Evolutionary conservation across 495 filamentous ascomycete species (phyloP).

Genomic region (Tuber melanosporum): DNA sequence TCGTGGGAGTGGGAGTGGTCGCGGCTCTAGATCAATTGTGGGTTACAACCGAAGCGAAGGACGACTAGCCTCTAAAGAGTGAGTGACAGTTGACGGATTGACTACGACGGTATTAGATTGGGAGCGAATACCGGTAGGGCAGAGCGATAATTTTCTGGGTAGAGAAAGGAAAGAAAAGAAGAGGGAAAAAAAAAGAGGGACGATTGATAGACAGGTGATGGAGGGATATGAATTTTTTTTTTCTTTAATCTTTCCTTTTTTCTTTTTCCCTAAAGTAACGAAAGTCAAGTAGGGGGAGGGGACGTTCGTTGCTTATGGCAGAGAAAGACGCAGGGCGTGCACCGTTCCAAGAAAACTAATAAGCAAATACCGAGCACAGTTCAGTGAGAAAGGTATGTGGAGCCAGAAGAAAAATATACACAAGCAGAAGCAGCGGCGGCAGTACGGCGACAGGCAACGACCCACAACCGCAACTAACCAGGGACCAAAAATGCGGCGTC

Average conservation of each 20-base stretch:
- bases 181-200: neutral
- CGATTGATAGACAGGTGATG: neutral
- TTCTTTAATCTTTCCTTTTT: neutral
- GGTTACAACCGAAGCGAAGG: neutral
- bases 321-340: neutral
- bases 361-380: neutral
- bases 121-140: neutral
- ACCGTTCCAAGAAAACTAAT: slow-evolving; percentile 1
- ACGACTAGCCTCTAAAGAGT: neutral
- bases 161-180: neutral
- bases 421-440: neutral
- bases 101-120: neutral
- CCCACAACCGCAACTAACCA: neutral
- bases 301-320: neutral
- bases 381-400: neutral
- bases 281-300: neutral
- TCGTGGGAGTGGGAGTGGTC: neutral
- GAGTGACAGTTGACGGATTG: neutral
- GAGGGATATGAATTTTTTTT: neutral
- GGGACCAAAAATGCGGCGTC: slow-evolving; percentile 2
- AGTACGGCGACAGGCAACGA: neutral
- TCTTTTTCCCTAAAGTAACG: neutral
- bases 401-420: neutral
- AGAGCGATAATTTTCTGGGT: neutral
- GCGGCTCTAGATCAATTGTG: neutral